Conservation (phyloP, 2,329 filamentous ascomycete species). For the Sclerotinia nivalis region DNA sequence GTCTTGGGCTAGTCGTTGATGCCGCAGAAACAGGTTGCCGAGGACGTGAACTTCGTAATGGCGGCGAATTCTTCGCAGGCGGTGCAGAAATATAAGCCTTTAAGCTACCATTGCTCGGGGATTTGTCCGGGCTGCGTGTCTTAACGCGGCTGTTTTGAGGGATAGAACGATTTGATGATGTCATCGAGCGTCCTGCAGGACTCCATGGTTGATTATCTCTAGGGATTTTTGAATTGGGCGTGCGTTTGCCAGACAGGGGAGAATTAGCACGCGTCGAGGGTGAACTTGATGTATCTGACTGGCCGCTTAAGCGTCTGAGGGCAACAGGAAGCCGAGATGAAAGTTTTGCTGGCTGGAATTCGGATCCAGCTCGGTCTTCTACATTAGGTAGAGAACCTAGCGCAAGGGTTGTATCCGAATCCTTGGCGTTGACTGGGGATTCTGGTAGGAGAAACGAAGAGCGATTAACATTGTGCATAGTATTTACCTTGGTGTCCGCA, state of each 20-base stretch:
- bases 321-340: slow-evolving; percentile 37
- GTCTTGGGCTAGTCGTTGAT: slow-evolving; percentile 69
- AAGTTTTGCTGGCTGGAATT: slow-evolving; percentile 21
- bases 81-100: slow-evolving; percentile 74
- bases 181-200: slow-evolving; percentile 31
- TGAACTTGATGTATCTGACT: slow-evolving; percentile 47
- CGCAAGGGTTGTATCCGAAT: background rate
- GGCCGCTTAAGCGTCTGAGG: slow-evolving; percentile 41
- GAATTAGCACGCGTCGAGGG: slow-evolving; percentile 43
- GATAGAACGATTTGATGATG: slow-evolving; percentile 40
- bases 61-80: slow-evolving; percentile 72
- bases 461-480: slow-evolving; percentile 28
- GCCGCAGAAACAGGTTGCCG: slow-evolving; percentile 75
- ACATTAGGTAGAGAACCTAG: background rate
- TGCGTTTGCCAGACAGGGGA: slow-evolving; percentile 50
- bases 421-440: slow-evolving; percentile 11
- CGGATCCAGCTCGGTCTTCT: background rate
- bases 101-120: slow-evolving; percentile 55
- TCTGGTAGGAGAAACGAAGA: slow-evolving; percentile 19
- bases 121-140: slow-evolving; percentile 30
- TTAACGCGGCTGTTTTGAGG: slow-evolving; percentile 43
- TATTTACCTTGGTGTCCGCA: slow-evolving; percentile 42
- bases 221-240: slow-evolving; percentile 39
- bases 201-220: slow-evolving; percentile 36
- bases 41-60: slow-evolving; percentile 78